phyloP scores from a whole-genome alignment of 2,329 filamentous ascomycete species.

The Fusarium hainanense region DNA sequence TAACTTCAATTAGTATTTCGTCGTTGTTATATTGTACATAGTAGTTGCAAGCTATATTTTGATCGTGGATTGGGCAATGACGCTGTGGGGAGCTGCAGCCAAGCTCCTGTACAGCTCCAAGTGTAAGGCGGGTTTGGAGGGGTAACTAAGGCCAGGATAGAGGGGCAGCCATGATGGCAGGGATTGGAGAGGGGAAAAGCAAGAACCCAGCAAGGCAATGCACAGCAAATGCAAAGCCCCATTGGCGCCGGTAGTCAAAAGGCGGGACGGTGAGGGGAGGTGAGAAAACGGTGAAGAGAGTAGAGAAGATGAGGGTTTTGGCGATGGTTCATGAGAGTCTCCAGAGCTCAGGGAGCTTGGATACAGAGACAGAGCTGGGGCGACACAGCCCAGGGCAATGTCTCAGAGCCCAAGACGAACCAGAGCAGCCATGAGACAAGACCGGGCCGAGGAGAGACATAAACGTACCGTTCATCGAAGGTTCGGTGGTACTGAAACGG shows the following conservation, averaged over 20 bases:
- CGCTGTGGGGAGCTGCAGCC: conserved; percentile 32
- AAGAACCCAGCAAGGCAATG: not conserved
- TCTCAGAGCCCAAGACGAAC: not conserved
- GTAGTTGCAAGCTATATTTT: not conserved
- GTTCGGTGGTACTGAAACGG: conserved; percentile 69
- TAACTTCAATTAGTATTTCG: not conserved
- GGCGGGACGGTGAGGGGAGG: conserved; percentile 40
- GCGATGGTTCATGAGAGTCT: not conserved
- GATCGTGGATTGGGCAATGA: conserved; percentile 25
- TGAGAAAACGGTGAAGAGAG: conserved; percentile 31
- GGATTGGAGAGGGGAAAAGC: conserved; percentile 22
- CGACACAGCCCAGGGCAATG: not conserved
- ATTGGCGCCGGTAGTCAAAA: conserved; percentile 31
- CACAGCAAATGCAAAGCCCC: conserved; percentile 13
- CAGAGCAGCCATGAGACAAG: not conserved
- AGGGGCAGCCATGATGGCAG: conserved; percentile 25
- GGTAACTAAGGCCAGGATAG: conserved; percentile 20
- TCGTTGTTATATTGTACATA: not conserved
- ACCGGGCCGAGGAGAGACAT: not conserved
- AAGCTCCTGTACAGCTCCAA: conserved; percentile 13
- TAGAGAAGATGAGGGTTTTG: conserved; percentile 13
- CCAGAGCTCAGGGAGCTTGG: not conserved
- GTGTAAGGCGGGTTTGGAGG: conserved; percentile 35
- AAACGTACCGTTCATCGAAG: conserved; percentile 63
- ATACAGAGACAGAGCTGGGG: not conserved